Percentiles rank a stretch among this genome's conserved stretches.
Conservation (phyloP, 2,329 filamentous ascomycete genomes). For the Microsporum canis region DNA sequence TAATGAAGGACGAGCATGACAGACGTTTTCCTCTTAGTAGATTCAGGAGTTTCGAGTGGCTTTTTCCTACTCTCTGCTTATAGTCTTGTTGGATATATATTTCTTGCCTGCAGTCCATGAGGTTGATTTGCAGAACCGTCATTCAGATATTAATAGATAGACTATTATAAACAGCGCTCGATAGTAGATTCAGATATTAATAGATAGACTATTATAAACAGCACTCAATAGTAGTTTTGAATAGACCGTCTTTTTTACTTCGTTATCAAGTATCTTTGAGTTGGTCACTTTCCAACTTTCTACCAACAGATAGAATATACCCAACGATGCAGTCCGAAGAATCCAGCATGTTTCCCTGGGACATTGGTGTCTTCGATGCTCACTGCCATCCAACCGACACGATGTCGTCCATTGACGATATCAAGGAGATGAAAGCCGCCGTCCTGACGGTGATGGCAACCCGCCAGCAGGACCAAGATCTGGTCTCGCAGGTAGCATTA, state of each 20-base stretch:
- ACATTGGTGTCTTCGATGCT: slow-evolving; percentile 51
- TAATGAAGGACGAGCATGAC: slow-evolving; percentile 13
- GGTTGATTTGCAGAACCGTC: background rate
- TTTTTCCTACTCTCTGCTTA: background rate
- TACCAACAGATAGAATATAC: background rate
- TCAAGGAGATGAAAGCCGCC: slow-evolving; percentile 47
- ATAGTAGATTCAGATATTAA: background rate
- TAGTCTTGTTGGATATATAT: background rate
- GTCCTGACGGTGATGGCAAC: slow-evolving; percentile 54
- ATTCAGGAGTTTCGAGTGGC: background rate
- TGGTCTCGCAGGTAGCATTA: slow-evolving; percentile 34
- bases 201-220: background rate
- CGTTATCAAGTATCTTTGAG: too few species aligned
- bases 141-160: background rate
- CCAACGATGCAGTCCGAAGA: background rate
- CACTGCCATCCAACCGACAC: slow-evolving; percentile 59
- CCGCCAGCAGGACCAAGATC: slow-evolving; percentile 48
- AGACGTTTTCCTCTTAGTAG: background rate
- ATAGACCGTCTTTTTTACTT: background rate
- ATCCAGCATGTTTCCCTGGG: slow-evolving; percentile 44
- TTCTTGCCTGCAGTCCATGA: background rate
- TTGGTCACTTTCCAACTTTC: background rate
- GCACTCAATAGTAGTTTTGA: background rate
- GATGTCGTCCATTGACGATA: slow-evolving; percentile 43
- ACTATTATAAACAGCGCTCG: background rate